These are phyloP conservation scores for Coemansia sp. DNA, from an alignment of 192 early-diverging fungal species.

Conservation along the genomic window DNA sequence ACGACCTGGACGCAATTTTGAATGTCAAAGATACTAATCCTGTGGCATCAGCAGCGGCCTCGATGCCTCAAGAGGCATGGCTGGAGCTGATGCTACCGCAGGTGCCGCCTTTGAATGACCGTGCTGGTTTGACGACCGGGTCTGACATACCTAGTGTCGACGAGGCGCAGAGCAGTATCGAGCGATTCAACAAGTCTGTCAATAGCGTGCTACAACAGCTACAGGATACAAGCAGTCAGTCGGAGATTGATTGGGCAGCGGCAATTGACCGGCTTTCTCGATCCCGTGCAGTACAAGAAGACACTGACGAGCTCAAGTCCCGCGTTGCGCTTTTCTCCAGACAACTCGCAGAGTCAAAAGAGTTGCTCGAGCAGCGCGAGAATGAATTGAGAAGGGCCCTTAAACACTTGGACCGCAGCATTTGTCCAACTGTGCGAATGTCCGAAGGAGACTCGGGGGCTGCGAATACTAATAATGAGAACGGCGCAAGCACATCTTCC, in stretches of 20 bases:
- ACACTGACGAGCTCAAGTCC: conserved; percentile 39
- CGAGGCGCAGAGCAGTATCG: conserved; percentile 20
- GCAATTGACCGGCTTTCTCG: conserved; percentile 36
- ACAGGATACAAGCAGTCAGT: conserved; percentile 15
- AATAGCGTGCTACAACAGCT: conserved; percentile 36
- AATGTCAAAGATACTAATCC: conserved; percentile 8
- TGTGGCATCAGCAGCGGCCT: background rate
- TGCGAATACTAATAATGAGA: background rate
- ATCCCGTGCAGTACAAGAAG: conserved; percentile 24
- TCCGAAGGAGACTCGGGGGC: background rate
- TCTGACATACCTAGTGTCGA: background rate
- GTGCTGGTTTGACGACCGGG: conserved; percentile 1
- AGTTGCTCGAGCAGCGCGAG: conserved; percentile 37
- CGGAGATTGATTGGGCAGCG: conserved; percentile 29
- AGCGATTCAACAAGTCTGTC: conserved; percentile 40
- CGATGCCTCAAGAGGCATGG: conserved; percentile 17
- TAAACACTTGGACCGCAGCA: conserved; percentile 52
- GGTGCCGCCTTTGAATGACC: conserved; percentile 12
- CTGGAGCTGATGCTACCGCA: conserved; percentile 32
- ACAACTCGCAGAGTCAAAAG: conserved; percentile 41
- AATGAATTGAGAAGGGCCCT: conserved; percentile 44
- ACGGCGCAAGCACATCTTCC: conserved; percentile 1
- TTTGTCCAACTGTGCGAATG: conserved; percentile 42
- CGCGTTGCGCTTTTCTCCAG: conserved; percentile 34
- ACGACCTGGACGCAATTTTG: conserved; percentile 35